Base-by-base conservation (phyloP, 1,139 yeast genomes). In the Geotrichum siamense region DNA sequence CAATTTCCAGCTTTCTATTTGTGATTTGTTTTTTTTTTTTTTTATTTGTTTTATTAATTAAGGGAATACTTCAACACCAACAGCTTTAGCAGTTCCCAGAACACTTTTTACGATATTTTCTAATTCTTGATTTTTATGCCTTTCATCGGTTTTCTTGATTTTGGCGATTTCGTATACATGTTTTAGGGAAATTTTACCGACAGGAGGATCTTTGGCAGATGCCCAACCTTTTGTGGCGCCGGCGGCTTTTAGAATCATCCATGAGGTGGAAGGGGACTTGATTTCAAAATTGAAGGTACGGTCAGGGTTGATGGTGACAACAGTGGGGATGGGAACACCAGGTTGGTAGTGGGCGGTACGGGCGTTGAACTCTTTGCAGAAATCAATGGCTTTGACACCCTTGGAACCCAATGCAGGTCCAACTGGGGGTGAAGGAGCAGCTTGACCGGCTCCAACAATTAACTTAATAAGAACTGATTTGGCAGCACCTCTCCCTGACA, bases 391-490 rank as follows among this genome's bases (percentile, higher is more conserved):
- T 64, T 93, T 93, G 47, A 91, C 95, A 70, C 98, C 99, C 63
- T 91, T 89, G 49, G 98, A 91, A 53, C 98, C 99, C 46, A 91
- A 71, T 0, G 98, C 98, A 31, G 99, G 99, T 53, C 99, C 98
- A 19, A 91, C 97, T 5, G 99, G 99, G 28, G 99, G 99, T 1
- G 96, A 82, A 34, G 99, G 98, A 0, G 97, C 93, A 0, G 99
- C 99, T 62, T 87, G 87, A 5, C 97, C 97, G 3, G 98, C 98
- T n/a, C 93, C 96, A 3, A 91, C 97, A 48, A 91, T 80, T 53
- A 91, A 76, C 65, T 89, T 91, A 48, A 91, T 87, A 56, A 89
- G 64, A 43, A 82, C 74, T 51, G 63, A 64, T 51, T 62, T 63
- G 25, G 56, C 58, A 34, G 58, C 52, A 4, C 34, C 47, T 33